phyloP scores from a whole-genome alignment of 371 early-diverging fungal genomes.

The Haplosporangium sp. region DNA sequence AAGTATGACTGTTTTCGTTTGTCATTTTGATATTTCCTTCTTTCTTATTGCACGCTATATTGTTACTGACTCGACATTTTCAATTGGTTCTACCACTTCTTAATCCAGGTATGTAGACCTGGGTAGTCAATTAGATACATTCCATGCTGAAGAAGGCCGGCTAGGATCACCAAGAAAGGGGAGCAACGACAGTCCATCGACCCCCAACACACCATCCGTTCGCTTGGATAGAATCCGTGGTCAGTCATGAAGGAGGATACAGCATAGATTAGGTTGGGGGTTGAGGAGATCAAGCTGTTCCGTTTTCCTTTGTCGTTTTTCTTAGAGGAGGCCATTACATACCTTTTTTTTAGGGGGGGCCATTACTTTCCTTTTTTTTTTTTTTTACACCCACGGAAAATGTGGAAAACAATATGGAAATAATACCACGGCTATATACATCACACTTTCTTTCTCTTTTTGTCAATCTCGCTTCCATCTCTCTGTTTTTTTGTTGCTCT shows the following conservation, averaged over 20 bases:
- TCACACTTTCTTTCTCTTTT: too few species aligned
- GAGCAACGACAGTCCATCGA: slow-evolving; percentile 40
- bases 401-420: too few species aligned
- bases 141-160: slow-evolving; percentile 53
- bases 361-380: too few species aligned
- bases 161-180: slow-evolving; percentile 48
- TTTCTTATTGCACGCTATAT: neutral
- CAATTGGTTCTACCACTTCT: neutral
- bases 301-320: too few species aligned
- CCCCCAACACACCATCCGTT: slow-evolving; percentile 42
- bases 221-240: slow-evolving; percentile 48
- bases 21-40: neutral
- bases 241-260: slow-evolving; percentile 1
- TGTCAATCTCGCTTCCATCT: too few species aligned
- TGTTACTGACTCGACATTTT: neutral
- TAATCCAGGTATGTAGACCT: slow-evolving; percentile 49
- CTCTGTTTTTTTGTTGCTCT: too few species aligned
- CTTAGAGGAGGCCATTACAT: too few species aligned
- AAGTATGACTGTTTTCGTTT: slow-evolving; percentile 29
- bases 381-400: too few species aligned
- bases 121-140: slow-evolving; percentile 53
- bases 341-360: too few species aligned
- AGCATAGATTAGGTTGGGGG: neutral
- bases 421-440: too few species aligned
- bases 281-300: neutral